phyloP scores from a whole-genome alignment of 768 basidiomycete species.

The Mycena albidolilacea region DNA sequence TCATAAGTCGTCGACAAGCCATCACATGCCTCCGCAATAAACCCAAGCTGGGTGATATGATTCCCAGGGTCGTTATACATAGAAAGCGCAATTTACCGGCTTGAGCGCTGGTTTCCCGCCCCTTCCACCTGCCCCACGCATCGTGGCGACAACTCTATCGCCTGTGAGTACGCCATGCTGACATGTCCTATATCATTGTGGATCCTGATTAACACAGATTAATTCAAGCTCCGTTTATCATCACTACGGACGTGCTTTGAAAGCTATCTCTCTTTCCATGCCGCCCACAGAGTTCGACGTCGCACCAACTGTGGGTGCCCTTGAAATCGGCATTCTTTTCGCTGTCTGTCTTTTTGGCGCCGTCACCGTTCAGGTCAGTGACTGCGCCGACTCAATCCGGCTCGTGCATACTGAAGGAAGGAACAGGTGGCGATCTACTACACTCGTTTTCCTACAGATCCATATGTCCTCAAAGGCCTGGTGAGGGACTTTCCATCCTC shows the following conservation, averaged over 20 bases:
- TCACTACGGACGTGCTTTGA: not conserved
- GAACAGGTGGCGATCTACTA: constrained; percentile 25
- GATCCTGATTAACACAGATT: constrained; percentile 11
- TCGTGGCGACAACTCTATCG: not conserved
- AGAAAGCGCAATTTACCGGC: not conserved
- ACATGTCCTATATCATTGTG: constrained; percentile 4
- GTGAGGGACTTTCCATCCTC: not conserved
- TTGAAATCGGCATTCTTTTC: constrained; percentile 31
- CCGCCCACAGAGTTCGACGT: constrained; percentile 17
- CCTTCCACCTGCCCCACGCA: not conserved
- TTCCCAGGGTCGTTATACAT: not conserved
- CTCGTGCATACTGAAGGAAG: not conserved
- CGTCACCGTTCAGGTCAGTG: constrained; percentile 20
- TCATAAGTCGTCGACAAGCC: too few relatives aligned
- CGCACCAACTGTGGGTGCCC: constrained; percentile 23
- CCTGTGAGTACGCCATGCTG: not conserved
- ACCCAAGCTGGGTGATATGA: not conserved
- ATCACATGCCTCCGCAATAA: not conserved
- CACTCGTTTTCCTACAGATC: constrained; percentile 32
- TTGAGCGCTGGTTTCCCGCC: not conserved
- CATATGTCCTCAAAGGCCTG: constrained; percentile 15
- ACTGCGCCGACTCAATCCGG: not conserved
- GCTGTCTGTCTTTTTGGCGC: constrained; percentile 34
- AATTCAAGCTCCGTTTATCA: constrained; percentile 13
- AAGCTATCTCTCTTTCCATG: constrained; percentile 1